Conservation (phyloP, 225 moss, liverwort and hornwort genomes). For the Neckera pumila region DNA sequence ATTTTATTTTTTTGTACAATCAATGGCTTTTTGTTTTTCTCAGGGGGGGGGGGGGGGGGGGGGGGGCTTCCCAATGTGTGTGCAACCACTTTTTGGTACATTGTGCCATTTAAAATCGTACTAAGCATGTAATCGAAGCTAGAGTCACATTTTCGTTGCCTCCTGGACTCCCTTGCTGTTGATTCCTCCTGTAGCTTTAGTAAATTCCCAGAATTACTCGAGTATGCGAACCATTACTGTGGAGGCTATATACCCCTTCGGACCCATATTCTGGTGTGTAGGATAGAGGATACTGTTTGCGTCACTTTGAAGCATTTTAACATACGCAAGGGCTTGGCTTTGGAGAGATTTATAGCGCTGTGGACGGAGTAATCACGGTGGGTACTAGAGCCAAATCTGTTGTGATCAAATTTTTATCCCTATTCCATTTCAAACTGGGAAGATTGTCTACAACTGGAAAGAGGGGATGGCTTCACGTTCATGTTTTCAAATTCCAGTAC, state of each 20-base stretch:
- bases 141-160: background rate
- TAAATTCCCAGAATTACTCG: background rate
- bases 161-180: background rate
- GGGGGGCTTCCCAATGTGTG: too few relatives aligned
- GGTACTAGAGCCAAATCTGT: background rate
- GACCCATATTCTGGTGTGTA: too few relatives aligned
- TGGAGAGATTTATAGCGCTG: too few relatives aligned
- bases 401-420: background rate
- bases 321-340: background rate
- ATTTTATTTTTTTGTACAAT: too few relatives aligned
- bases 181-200: background rate
- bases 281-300: background rate
- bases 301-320: background rate
- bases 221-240: background rate
- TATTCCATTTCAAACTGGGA: background rate
- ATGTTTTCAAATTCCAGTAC: background rate
- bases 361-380: background rate
- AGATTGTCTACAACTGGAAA: too few relatives aligned
- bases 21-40: too few relatives aligned
- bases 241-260: background rate
- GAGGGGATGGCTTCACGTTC: conserved; percentile 29
- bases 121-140: too few relatives aligned
- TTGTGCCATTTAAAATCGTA: background rate
- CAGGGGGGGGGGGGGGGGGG: too few relatives aligned
- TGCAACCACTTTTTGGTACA: too few relatives aligned